These are phyloP conservation scores for Cenchrus americanus DNA, from an alignment of 176 grass and related monocot genomes.

Conservation along the genomic window DNA sequence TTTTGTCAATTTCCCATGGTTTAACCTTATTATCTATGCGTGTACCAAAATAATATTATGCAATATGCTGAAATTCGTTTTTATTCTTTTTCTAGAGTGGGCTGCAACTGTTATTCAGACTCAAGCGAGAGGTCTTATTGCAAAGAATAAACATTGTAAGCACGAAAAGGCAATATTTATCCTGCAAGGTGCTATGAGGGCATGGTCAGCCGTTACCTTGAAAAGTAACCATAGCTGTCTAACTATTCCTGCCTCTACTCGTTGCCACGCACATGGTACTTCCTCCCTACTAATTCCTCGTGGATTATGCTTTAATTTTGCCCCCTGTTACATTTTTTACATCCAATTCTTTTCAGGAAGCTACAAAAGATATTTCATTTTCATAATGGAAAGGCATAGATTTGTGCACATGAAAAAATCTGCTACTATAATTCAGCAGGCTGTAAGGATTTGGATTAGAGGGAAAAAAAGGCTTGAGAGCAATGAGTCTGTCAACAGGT, in stretches of 20 bases:
- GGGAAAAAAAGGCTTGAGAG: slow-evolving; percentile 29
- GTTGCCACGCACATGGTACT: slow-evolving; percentile 37
- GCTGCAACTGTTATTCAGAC: slow-evolving; percentile 58
- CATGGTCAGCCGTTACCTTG: slow-evolving; percentile 43
- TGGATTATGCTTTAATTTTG: slow-evolving; percentile 5
- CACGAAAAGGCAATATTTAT: slow-evolving; percentile 45
- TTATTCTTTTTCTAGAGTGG: slow-evolving; percentile 42
- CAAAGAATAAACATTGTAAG: slow-evolving; percentile 47
- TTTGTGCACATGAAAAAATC: slow-evolving; percentile 65
- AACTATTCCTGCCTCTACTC: slow-evolving; percentile 16
- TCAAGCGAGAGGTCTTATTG: slow-evolving; percentile 47
- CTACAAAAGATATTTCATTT: slow-evolving; percentile 42
- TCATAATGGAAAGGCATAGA: slow-evolving; percentile 59
- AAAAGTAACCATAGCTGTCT: slow-evolving; percentile 14
- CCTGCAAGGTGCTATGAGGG: slow-evolving; percentile 54
- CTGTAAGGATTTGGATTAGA: slow-evolving; percentile 55
- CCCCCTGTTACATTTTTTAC: slow-evolving; percentile 19
- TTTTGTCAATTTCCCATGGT: slow-evolving; percentile 25
- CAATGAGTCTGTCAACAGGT: slow-evolving; percentile 21
- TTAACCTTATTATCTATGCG: not conserved
- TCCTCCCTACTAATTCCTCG: not conserved
- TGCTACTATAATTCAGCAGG: slow-evolving; percentile 48
- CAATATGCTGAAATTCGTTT: slow-evolving; percentile 13
- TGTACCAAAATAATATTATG: slow-evolving; percentile 13
- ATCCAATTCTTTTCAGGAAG: slow-evolving; percentile 43